Evolutionary conservation across 208 protist species (phyloP).

Genomic region (Tritrichomonas foetus): DNA sequence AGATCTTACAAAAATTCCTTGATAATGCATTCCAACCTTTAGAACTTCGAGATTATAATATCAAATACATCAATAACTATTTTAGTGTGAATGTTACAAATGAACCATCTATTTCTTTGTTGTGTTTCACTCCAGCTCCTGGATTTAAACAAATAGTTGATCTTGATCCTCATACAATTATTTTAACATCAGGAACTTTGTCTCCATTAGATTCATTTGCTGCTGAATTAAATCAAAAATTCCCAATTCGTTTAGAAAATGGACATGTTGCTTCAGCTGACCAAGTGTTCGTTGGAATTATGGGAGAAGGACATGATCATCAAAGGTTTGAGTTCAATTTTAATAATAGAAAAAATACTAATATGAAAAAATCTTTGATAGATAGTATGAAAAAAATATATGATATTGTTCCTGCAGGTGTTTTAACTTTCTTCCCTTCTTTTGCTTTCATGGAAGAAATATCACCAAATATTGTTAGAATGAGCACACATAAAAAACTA

Average conservation of each 20-base stretch:
- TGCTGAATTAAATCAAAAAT: background rate
- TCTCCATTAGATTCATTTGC: conserved; percentile 12
- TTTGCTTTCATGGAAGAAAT: background rate
- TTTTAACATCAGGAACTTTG: conserved; percentile 39
- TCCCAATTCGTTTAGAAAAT: background rate
- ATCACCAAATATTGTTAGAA: background rate
- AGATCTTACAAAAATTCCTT: background rate
- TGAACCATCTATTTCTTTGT: background rate
- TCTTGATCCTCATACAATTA: background rate
- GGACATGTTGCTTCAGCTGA: background rate
- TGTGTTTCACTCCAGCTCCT: background rate
- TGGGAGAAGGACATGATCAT: no score
- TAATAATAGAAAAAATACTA: background rate
- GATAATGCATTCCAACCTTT: background rate
- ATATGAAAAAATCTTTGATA: background rate
- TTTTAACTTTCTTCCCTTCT: conserved; percentile 32
- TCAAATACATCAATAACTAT: background rate
- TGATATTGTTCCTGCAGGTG: background rate
- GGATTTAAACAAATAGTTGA: background rate
- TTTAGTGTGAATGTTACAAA: background rate
- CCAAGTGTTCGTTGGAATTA: conserved; percentile 29
- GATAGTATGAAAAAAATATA: background rate
- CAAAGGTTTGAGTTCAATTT: background rate
- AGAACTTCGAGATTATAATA: background rate
- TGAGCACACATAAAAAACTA: background rate